These are phyloP conservation scores for Ustilago trichophora DNA, from an alignment of 1,284 basidiomycete genomes.

Conservation along the genomic window DNA sequence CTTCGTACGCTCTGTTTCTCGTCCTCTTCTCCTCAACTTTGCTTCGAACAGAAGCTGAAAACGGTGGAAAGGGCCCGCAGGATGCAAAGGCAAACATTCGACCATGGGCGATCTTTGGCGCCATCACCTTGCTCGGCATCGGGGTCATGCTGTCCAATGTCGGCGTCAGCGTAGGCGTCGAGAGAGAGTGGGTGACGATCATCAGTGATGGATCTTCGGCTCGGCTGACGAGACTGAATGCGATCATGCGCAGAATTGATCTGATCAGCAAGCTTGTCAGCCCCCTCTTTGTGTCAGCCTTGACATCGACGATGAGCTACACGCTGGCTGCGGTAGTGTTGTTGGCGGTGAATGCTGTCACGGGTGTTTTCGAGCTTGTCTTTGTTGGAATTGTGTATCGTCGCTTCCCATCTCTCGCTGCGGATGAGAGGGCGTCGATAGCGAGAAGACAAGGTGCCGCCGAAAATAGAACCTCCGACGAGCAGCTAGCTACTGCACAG, in stretches of 20 bases:
- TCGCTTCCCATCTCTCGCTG: constrained; percentile 41
- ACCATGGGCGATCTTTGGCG: constrained; percentile 66
- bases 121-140: constrained; percentile 69
- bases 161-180: constrained; percentile 71
- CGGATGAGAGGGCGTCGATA: constrained; percentile 23
- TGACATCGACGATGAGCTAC: constrained; percentile 66
- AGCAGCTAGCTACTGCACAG: not conserved
- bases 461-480: not conserved
- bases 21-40: constrained; percentile 55
- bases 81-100: constrained; percentile 10
- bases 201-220: constrained; percentile 65
- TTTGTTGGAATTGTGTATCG: constrained; percentile 51
- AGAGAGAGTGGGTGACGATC: constrained; percentile 72
- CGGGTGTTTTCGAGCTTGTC: constrained; percentile 50
- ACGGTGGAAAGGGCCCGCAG: constrained; percentile 38
- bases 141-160: constrained; percentile 68
- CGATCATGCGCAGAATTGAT: constrained; percentile 70
- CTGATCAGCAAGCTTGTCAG: constrained; percentile 72
- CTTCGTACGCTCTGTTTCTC: constrained; percentile 68
- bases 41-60: constrained; percentile 39
- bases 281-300: constrained; percentile 72
- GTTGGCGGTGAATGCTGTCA: constrained; percentile 36
- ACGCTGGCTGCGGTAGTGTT: constrained; percentile 41
- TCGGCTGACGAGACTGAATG: constrained; percentile 63
- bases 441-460: constrained; percentile 7